phyloP scores from a whole-genome alignment of 1,284 basidiomycete genomes.

The Ganoderma leucocontextum region DNA sequence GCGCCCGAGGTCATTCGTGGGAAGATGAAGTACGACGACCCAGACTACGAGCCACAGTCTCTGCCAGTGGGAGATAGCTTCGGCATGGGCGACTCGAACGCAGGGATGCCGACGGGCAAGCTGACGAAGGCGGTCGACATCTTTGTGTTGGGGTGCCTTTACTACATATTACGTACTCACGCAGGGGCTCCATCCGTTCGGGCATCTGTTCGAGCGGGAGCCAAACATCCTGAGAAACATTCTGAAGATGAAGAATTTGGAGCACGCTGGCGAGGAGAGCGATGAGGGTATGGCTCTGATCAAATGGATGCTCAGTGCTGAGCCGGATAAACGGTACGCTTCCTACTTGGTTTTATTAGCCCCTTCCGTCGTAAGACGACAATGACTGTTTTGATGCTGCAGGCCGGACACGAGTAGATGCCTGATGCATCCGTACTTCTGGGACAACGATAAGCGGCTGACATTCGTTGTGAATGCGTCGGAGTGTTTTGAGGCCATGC shows the following conservation, averaged over 20 bases:
- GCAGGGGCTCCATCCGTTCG: slow-evolving; percentile 89
- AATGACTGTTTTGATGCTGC: slow-evolving; percentile 1
- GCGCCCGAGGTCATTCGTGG: slow-evolving; percentile 93
- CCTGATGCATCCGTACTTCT: slow-evolving; percentile 97
- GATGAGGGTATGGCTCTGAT: slow-evolving; percentile 87
- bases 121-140: slow-evolving; percentile 95
- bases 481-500: slow-evolving; percentile 98
- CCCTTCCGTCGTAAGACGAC: neutral
- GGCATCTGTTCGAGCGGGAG: slow-evolving; percentile 90
- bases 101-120: slow-evolving; percentile 49
- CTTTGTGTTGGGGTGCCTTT: slow-evolving; percentile 92
- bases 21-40: slow-evolving; percentile 89
- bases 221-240: slow-evolving; percentile 89
- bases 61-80: slow-evolving; percentile 62
- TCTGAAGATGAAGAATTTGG: slow-evolving; percentile 73
- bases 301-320: slow-evolving; percentile 76
- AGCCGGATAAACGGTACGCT: slow-evolving; percentile 75
- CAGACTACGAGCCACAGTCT: slow-evolving; percentile 69
- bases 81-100: slow-evolving; percentile 41
- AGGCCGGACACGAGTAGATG: slow-evolving; percentile 91
- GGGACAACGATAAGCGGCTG: slow-evolving; percentile 87
- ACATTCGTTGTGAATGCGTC: slow-evolving; percentile 96
- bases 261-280: slow-evolving; percentile 90
- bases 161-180: slow-evolving; percentile 93
- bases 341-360: neutral